Evolutionary conservation across 768 basidiomycete species (phyloP).

Genomic region (Termitomyces sp.): DNA sequence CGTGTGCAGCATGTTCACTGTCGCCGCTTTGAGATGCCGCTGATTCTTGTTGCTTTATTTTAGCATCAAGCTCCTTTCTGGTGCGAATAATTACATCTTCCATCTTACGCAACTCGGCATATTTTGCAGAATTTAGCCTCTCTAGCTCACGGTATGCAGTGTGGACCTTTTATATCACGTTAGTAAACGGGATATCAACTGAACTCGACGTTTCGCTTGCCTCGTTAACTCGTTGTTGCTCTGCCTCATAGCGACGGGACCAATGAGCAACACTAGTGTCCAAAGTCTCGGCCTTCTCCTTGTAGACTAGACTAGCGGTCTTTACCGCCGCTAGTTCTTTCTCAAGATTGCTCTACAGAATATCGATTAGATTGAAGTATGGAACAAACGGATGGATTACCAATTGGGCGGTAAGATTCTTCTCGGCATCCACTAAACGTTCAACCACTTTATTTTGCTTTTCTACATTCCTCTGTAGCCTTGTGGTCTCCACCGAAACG

Average conservation of each 20-base stretch:
- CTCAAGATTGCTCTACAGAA: conserved; percentile 33
- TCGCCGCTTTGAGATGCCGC: conserved; percentile 1
- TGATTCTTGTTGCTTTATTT: conserved; percentile 8
- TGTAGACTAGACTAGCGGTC: conserved; percentile 21
- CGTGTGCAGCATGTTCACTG: neutral
- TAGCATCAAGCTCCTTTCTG: conserved; percentile 36
- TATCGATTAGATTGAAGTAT: neutral
- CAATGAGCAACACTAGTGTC: conserved; percentile 28
- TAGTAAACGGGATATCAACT: neutral
- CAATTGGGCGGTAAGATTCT: conserved; percentile 49
- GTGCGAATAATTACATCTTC: conserved; percentile 45
- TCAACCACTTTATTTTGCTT: conserved; percentile 57
- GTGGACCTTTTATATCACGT: conserved; percentile 18
- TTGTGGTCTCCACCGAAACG: conserved; percentile 70
- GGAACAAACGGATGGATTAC: conserved; percentile 33
- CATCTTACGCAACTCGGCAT: conserved; percentile 31
- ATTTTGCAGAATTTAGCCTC: conserved; percentile 22
- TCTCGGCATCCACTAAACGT: conserved; percentile 57
- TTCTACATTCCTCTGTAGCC: conserved; percentile 41
- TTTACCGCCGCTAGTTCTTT: conserved; percentile 34
- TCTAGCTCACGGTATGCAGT: conserved; percentile 29
- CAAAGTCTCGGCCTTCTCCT: conserved; percentile 20
- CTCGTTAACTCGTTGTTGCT: conserved; percentile 33
- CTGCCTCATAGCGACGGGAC: conserved; percentile 28
- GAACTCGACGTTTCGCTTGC: conserved; percentile 22